Base-by-base conservation (phyloP, 2,329 filamentous ascomycete genomes). In the Hymenoscyphus infarciens region DNA sequence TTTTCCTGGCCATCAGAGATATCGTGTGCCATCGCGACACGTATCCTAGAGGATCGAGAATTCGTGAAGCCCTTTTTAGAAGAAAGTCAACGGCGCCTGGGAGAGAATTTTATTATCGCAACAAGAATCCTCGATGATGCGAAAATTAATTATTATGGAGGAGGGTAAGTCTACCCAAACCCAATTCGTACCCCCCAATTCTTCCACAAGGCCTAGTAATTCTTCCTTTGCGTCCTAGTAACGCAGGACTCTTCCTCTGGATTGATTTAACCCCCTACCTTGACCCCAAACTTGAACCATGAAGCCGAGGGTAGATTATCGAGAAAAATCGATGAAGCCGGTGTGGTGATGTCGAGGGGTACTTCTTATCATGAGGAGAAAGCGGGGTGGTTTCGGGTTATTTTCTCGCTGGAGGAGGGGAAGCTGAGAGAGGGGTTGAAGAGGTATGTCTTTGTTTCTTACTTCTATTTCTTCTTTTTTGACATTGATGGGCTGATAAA, bases 301-400 rank as follows among this genome's bases (percentile, higher is more conserved):
- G 56, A 60, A 38, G 61, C 56, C 15, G 66, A 66, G 38, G 60
- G 52, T 13, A 29, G 70, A 72, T 25, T 31, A 5, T 31, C 29
- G 29, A 31, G 73, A 73, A 39, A 65, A 56, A 65, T 85, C 45
- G 66, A 77, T n/a, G 72, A 77, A 27, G 74, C 74, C 0, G 83
- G 81, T 2, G 77, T 86, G 1, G 82, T 81, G 61, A 62, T 86
- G 29, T 81, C 82, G 54, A 76, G 80, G 0, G 76, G 79, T 31
- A 5, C 29, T 31, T 31, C 0, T 57, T 77, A 82, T 65, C 75
- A 76, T 0, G 77, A 77, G 22, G 71, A 77, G 59, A 55, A 25
- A 11, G 74, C 78, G 0, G 83, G 84, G 0, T 83, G 79, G 78
- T 86, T 85, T 64, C 73, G 84, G 2, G 56, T 86, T 19, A 79